Conservation (phyloP, 2,329 filamentous ascomycete genomes). For the Aspergillus calidoustus region DNA sequence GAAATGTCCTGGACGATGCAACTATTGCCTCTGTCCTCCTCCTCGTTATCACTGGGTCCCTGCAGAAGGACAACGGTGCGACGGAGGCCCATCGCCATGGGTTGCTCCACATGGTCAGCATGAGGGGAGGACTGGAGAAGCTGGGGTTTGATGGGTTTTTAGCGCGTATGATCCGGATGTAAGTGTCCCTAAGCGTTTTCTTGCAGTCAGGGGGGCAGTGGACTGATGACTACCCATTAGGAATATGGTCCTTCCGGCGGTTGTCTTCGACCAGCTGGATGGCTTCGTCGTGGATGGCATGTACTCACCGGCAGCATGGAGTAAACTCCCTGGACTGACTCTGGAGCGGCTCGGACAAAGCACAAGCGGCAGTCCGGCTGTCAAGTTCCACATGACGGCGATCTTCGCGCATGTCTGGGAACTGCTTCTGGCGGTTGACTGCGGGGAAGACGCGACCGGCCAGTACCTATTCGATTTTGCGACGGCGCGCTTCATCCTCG, state of each 20-base stretch:
- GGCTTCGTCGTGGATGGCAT: neutral
- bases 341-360: neutral
- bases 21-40: neutral
- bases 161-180: neutral
- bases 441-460: neutral
- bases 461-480: neutral
- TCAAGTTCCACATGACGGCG: neutral
- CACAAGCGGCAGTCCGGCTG: neutral
- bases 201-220: too few relatives aligned
- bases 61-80: neutral
- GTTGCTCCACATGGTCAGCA: neutral
- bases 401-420: neutral
- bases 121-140: neutral
- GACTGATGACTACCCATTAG: neutral
- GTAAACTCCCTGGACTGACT: neutral
- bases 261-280: neutral
- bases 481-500: neutral
- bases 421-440: neutral
- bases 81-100: neutral
- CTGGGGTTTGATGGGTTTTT: slow-evolving; percentile 1
- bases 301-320: neutral
- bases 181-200: neutral
- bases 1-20: neutral
- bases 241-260: neutral
- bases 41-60: neutral